Percentiles rank a stretch among this genome's conserved stretches.
Evolutionary conservation across 1,284 basidiomycete species (phyloP).

Genomic region (Melampsora americana): DNA sequence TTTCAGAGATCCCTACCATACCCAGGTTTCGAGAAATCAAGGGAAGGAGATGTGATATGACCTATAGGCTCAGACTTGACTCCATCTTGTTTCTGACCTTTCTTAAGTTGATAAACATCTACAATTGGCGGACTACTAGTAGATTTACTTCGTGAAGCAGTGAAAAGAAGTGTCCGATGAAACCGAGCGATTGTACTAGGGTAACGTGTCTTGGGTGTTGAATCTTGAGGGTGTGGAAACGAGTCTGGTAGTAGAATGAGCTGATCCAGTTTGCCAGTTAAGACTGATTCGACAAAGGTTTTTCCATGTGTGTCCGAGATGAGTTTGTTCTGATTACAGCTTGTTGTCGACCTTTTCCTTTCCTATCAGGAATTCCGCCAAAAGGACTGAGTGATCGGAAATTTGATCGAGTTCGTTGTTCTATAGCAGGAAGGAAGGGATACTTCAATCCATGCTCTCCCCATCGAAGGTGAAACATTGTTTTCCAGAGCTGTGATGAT

Average conservation of each 20-base stretch:
- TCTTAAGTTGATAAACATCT: conserved; percentile 23
- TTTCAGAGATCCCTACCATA: conserved; percentile 18
- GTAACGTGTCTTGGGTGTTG: too few relatives aligned
- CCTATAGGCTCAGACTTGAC: conserved; percentile 8
- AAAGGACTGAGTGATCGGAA: conserved; percentile 7
- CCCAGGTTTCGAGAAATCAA: not conserved
- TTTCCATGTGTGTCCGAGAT: conserved; percentile 31
- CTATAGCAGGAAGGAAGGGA: conserved; percentile 23
- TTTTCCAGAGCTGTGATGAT: conserved; percentile 30
- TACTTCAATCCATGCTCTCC: conserved; percentile 19
- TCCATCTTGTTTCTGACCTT: conserved; percentile 1
- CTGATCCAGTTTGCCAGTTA: conserved; percentile 33
- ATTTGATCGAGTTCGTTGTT: conserved; percentile 12
- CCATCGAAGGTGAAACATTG: conserved; percentile 22
- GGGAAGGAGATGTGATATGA: conserved; percentile 1
- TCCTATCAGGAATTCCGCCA: not conserved
- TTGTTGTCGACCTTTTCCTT: conserved; percentile 21
- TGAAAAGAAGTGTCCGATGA: conserved; percentile 21
- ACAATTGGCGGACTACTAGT: not conserved
- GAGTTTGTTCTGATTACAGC: not conserved
- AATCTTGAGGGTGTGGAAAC: too few relatives aligned
- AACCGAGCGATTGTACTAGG: conserved; percentile 32
- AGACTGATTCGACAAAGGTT: conserved; percentile 37
- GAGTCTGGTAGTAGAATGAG: conserved; percentile 15
- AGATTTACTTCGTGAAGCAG: conserved; percentile 3